Conservation (phyloP, 192 early-diverging fungal genomes). For the Phlyctochytrium bullatum region DNA sequence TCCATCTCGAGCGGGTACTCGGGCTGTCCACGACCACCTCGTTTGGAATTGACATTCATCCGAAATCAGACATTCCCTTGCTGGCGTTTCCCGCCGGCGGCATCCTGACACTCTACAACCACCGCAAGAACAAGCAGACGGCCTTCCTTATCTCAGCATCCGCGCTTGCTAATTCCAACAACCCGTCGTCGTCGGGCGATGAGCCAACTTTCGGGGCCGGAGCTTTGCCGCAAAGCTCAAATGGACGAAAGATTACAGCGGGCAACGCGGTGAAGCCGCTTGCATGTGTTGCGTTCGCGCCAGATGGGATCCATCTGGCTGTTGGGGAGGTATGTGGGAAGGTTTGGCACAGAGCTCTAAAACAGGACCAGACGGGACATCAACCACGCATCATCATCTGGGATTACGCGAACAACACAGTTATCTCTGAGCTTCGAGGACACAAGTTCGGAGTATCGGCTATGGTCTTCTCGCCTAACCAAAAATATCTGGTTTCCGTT, state of each 20-base stretch:
- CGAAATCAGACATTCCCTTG: constrained; percentile 36
- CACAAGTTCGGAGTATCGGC: constrained; percentile 78
- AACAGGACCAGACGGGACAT: constrained; percentile 60
- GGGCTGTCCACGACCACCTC: constrained; percentile 58
- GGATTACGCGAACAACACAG: constrained; percentile 50
- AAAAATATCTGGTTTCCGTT: constrained; percentile 65
- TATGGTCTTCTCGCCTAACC: constrained; percentile 70
- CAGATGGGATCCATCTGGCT: constrained; percentile 67
- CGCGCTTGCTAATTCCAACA: constrained; percentile 30
- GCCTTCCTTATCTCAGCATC: constrained; percentile 39
- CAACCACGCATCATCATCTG: constrained; percentile 75
- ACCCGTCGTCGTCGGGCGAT: neutral
- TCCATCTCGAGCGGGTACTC: constrained; percentile 60
- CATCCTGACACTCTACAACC: constrained; percentile 71
- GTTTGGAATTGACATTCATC: constrained; percentile 51
- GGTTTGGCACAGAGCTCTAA: constrained; percentile 12
- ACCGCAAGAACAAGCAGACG: constrained; percentile 64
- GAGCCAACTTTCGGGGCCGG: neutral
- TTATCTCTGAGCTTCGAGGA: constrained; percentile 63
- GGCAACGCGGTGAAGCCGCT: constrained; percentile 49
- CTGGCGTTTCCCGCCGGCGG: constrained; percentile 78
- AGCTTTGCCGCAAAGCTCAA: neutral
- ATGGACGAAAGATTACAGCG: constrained; percentile 5
- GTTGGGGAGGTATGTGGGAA: constrained; percentile 66
- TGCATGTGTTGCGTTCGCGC: constrained; percentile 69